Evolutionary conservation across 2,329 filamentous ascomycete genomes (phyloP).

Genomic region (Septoria linicola): DNA sequence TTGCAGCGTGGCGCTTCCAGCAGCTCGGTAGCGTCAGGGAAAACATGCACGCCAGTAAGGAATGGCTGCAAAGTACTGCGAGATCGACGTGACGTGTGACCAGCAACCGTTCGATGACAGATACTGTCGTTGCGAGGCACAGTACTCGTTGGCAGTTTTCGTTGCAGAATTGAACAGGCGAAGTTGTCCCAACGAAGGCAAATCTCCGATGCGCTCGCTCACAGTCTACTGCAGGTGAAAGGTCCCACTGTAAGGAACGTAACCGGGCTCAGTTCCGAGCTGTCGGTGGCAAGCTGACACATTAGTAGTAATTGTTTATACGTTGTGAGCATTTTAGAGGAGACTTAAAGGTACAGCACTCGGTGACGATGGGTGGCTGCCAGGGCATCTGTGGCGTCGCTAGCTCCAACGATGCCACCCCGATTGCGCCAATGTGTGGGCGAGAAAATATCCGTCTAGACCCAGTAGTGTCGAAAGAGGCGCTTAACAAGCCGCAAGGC

Average conservation of each 20-base stretch:
- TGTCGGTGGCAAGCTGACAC: conserved; percentile 16
- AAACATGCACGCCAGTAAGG: conserved; percentile 19
- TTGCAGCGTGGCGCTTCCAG: conserved; percentile 18
- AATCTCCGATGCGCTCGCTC: conserved; percentile 4
- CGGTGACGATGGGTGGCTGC: conserved; percentile 6
- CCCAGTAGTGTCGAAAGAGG: conserved; percentile 16
- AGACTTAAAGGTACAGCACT: background rate
- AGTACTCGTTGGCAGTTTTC: background rate
- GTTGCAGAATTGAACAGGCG: background rate
- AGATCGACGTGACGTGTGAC: conserved; percentile 18
- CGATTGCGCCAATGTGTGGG: conserved; percentile 19
- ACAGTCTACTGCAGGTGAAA: conserved; percentile 6
- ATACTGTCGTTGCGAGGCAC: conserved; percentile 2
- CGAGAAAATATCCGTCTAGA: conserved; percentile 10
- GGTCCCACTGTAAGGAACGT: conserved; percentile 1
- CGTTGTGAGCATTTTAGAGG: background rate
- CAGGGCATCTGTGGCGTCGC: conserved; percentile 20
- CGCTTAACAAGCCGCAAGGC: conserved; percentile 6
- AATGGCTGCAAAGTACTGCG: conserved; percentile 19
- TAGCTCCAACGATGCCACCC: conserved; percentile 17
- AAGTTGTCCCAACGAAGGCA: background rate
- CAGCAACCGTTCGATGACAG: conserved; percentile 13
- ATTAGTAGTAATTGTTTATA: background rate
- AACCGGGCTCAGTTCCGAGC: conserved; percentile 8
- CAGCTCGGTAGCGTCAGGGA: conserved; percentile 17